Evolutionary conservation across 805 yeast species (phyloP).

Genomic region (Tetrapisispora arboricola): DNA sequence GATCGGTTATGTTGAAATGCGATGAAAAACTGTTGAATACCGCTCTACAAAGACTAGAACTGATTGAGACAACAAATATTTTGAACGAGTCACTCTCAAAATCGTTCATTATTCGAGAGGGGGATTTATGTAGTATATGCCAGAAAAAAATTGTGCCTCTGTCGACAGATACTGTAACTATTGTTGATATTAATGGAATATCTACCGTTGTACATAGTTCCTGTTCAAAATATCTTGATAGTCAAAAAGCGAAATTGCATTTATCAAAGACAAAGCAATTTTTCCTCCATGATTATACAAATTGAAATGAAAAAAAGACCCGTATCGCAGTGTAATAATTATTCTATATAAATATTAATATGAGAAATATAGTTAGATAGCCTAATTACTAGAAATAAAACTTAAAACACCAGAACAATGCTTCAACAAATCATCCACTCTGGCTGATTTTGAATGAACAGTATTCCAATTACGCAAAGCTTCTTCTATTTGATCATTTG

Average conservation of each 20-base stretch:
- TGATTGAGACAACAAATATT: conserved; percentile 37
- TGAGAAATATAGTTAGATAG: not conserved
- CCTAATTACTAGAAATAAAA: conserved; percentile 36
- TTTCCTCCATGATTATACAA: no score
- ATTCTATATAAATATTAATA: not conserved
- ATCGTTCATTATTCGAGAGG: conserved; percentile 33
- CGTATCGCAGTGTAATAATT: no score
- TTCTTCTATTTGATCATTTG: conserved; percentile 31
- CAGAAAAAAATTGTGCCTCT: conserved; percentile 28
- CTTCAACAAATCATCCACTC: conserved; percentile 58
- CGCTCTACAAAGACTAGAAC: conserved; percentile 44
- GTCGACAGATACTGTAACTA: conserved; percentile 13
- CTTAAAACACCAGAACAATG: conserved; percentile 73
- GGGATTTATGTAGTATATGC: conserved; percentile 50
- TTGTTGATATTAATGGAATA: conserved; percentile 11
- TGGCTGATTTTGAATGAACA: conserved; percentile 35
- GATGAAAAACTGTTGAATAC: conserved; percentile 35
- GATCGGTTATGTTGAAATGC: conserved; percentile 32
- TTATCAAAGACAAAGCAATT: no score
- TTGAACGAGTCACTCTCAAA: conserved; percentile 32
- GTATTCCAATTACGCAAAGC: conserved; percentile 43
- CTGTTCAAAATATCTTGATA: conserved; percentile 14
- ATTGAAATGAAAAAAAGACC: no score
- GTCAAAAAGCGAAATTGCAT: not conserved
- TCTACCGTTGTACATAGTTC: conserved; percentile 18